A percentile compares a stretch with the other conserved stretches of the same genome.
Evolutionary conservation across 2,329 filamentous ascomycete species (phyloP).

Genomic region (Neonectria magnoliae): DNA sequence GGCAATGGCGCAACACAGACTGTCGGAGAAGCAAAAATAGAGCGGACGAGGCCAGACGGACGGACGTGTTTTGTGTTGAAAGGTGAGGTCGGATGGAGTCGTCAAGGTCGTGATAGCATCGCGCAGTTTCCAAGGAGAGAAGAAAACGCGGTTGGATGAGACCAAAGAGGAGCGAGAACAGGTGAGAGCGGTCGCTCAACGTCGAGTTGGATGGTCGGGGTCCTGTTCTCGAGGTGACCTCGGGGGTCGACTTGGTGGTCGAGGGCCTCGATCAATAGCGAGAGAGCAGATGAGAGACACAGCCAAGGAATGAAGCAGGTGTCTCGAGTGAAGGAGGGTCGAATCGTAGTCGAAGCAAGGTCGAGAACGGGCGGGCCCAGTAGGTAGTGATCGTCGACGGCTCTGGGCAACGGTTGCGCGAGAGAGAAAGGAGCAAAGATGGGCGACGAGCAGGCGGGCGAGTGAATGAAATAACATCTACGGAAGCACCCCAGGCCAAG

Average conservation of each 20-base stretch:
- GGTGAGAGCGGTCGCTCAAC: constrained; percentile 24
- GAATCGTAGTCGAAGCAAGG: constrained; percentile 22
- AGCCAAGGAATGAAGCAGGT: constrained; percentile 22
- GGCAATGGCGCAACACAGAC: constrained; percentile 22
- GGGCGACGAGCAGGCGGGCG: constrained; percentile 15
- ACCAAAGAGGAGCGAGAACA: constrained; percentile 16
- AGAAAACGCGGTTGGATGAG: constrained; percentile 21
- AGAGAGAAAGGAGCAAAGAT: constrained; percentile 34
- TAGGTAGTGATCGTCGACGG: constrained; percentile 40
- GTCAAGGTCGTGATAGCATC: constrained; percentile 23
- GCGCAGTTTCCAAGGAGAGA: constrained; percentile 2
- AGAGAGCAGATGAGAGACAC: constrained; percentile 8
- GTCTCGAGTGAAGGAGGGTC: constrained; percentile 11
- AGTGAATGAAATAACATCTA: constrained; percentile 22
- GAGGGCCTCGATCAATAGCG: constrained; percentile 6
- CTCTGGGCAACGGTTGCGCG: constrained; percentile 33
- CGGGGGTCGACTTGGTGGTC: constrained; percentile 14
- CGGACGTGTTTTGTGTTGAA: constrained; percentile 20
- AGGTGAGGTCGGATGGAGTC: constrained; percentile 11
- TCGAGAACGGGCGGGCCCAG: constrained; percentile 32
- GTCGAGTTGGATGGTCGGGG: constrained; percentile 13
- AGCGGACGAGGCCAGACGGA: constrained; percentile 7
- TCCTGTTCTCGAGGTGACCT: constrained; percentile 6
- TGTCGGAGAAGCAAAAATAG: constrained; percentile 4
- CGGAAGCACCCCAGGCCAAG: neutral